Conservation (phyloP, 179 eudicot genomes). For the Camellia oleifera region DNA sequence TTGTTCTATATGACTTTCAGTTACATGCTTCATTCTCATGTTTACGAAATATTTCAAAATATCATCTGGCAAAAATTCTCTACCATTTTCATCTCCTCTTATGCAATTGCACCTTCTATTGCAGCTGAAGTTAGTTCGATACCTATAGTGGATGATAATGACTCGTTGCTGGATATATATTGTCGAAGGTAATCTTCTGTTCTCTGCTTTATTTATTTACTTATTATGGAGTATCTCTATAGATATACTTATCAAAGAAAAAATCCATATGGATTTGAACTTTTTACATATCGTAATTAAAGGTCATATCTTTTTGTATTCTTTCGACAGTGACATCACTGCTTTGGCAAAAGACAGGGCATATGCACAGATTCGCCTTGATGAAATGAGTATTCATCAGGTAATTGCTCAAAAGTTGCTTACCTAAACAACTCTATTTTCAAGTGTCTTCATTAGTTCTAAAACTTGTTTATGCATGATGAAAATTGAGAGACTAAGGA, state of each 20-base stretch:
- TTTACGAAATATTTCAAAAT: neutral
- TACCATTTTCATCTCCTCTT: slow-evolving; percentile 10
- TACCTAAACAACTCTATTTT: neutral
- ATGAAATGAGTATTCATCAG: slow-evolving; percentile 84
- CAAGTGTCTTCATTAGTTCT: neutral
- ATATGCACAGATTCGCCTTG: slow-evolving; percentile 76
- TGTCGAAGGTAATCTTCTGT: slow-evolving; percentile 67
- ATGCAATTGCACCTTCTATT: slow-evolving; percentile 18
- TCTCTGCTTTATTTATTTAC: neutral
- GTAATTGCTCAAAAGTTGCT: slow-evolving; percentile 24
- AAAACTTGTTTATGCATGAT: neutral
- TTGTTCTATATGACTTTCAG: neutral
- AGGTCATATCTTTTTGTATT: neutral
- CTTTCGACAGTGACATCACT: slow-evolving; percentile 68
- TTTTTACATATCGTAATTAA: neutral
- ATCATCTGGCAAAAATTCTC: neutral
- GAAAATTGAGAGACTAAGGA: neutral
- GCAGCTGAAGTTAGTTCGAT: slow-evolving; percentile 97
- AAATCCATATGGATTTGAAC: neutral
- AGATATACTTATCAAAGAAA: no score
- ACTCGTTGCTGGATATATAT: slow-evolving; percentile 86
- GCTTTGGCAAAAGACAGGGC: slow-evolving; percentile 88
- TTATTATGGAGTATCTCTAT: neutral
- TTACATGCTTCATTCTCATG: neutral
- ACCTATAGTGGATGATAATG: slow-evolving; percentile 93